phyloP scores from a whole-genome alignment of 208 protist species.

The Leishmania lainsoni region DNA sequence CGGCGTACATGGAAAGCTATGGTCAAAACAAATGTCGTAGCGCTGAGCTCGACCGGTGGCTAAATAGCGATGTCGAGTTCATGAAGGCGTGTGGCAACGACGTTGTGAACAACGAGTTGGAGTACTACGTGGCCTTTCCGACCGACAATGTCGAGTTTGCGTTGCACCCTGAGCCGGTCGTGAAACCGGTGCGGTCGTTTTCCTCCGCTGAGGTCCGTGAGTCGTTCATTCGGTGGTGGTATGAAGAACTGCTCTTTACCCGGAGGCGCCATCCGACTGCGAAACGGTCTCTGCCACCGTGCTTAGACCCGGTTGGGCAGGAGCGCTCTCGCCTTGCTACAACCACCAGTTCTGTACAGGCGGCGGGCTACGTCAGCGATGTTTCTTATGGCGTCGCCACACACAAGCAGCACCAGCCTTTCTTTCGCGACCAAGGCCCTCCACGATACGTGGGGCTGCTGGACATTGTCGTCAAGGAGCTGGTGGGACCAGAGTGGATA shows the following conservation, averaged over 20 bases:
- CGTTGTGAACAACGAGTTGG: conserved; percentile 62
- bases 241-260: conserved; percentile 61
- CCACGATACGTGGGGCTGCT: conserved; percentile 57
- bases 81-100: conserved; percentile 67
- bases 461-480: conserved; percentile 63
- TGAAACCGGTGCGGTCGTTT: conserved; percentile 40
- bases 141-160: conserved; percentile 32
- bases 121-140: conserved; percentile 52
- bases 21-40: conserved; percentile 69
- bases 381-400: not conserved
- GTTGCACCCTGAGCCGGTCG: conserved; percentile 20
- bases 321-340: conserved; percentile 14
- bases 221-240: conserved; percentile 64
- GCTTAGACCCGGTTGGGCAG: conserved; percentile 26
- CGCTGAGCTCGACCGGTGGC: conserved; percentile 71
- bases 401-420: conserved; percentile 4
- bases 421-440: conserved; percentile 37
- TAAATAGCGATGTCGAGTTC: conserved; percentile 47
- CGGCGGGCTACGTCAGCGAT: conserved; percentile 1
- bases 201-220: conserved; percentile 50
- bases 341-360: not conserved
- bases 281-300: conserved; percentile 12
- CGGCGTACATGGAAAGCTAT: conserved; percentile 75
- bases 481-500: conserved; percentile 36
- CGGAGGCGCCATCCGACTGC: conserved; percentile 27